Evolutionary conservation across 441 rosid genomes (phyloP), one percentile per base, ranked within the genome.

Genomic region (Macaranga tanarius): DNA sequence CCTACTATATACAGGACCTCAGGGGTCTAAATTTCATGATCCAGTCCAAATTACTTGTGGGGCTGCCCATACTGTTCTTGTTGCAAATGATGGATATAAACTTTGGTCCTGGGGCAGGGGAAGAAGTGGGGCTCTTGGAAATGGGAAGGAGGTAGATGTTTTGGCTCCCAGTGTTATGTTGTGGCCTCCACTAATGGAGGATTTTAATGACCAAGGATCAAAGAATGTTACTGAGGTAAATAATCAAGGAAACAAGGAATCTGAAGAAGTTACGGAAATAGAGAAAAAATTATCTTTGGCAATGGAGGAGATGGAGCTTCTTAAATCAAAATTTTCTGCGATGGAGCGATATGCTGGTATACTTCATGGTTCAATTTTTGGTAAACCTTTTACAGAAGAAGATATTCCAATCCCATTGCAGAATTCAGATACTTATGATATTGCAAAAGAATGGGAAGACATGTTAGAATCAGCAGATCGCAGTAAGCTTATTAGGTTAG

Each of bases 41-140:
- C 93, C 96, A 0, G 58, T 90, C 72, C 89, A 89, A 67, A 84
- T 94, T 44, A 76, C 88, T 65, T 93, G 97, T 74, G 98, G 98
- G 15, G 97, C 96, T 56, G 97, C 97, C 54, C 98, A 94, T 74
- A 92, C 95, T 12, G 88, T 92, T 73, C 83, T 94, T 69, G 87
- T 92, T 56, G 81, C 88, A 20, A 57, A 84, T 73, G 85, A 86
- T 67, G 98, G 98, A 61, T 83, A 83, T 69, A 92, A 83, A 82
- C 82, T 94, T 45, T 94, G 97, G 98, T 86, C 96, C 10, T 89
- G 98, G 98, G 98, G 97, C 16, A 83, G 98, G 75, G 97, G 97
- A 81, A 85, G 88, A 81, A 90, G 92, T 47, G 98, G 97, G 20
- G 95, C 85, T 51, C 93, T 94, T 4, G 97, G 98, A 81, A 86